phyloP scores from a whole-genome alignment of 768 basidiomycete genomes.

The Lactifluus volemus region DNA sequence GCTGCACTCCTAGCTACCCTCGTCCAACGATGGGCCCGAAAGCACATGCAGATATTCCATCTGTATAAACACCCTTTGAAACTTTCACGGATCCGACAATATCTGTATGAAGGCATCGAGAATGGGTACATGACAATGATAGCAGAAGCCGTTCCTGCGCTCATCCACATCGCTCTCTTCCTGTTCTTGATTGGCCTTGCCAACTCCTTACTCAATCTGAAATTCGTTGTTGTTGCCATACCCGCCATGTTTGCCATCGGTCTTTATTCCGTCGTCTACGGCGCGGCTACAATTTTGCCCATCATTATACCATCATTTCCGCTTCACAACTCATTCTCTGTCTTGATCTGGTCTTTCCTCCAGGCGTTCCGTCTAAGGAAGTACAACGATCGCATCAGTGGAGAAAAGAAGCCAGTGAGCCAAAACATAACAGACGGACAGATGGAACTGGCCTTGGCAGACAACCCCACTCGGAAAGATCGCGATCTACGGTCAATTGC shows the following conservation, averaged over 20 bases:
- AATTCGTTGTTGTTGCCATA: neutral
- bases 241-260: neutral
- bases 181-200: conserved; percentile 43
- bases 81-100: conserved; percentile 1
- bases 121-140: too few relatives aligned
- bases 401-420: neutral
- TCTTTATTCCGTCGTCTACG: conserved; percentile 7
- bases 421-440: conserved; percentile 3
- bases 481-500: conserved; percentile 12
- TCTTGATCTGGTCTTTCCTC: conserved; percentile 2
- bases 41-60: conserved; percentile 27
- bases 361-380: neutral
- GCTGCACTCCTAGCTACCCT: conserved; percentile 36
- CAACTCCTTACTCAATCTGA: conserved; percentile 33
- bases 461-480: neutral
- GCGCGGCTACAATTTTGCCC: conserved; percentile 6
- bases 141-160: too few relatives aligned
- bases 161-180: conserved; percentile 9
- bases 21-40: conserved; percentile 23
- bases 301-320: conserved; percentile 1
- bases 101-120: too few relatives aligned
- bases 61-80: conserved; percentile 23
- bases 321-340: conserved; percentile 7
- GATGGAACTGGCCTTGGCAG: conserved; percentile 4
- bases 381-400: neutral